phyloP scores from a whole-genome alignment of 768 basidiomycete genomes.

The Russula ochroleuca region DNA sequence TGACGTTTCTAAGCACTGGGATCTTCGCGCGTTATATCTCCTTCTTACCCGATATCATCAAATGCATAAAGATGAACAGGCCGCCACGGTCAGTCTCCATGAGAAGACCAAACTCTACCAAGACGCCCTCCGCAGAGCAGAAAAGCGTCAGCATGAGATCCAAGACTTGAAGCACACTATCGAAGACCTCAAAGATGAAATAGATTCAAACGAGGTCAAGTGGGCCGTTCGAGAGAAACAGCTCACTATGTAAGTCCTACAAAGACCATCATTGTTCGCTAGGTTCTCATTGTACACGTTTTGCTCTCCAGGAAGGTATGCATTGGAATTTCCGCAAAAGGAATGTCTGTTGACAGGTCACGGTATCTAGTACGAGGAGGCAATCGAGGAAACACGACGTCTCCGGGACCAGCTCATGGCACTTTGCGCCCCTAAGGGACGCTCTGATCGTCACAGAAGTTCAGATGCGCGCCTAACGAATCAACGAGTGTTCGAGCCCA shows the following conservation, averaged over 20 bases:
- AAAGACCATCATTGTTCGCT: background rate
- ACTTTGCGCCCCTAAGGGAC: slow-evolving; percentile 17
- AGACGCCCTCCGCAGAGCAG: slow-evolving; percentile 20
- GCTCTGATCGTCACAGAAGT: slow-evolving; percentile 21
- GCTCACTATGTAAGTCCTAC: slow-evolving; percentile 15
- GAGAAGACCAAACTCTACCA: slow-evolving; percentile 24
- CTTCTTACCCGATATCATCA: slow-evolving; percentile 26
- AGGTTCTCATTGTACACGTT: slow-evolving; percentile 7
- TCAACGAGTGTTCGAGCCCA: slow-evolving; percentile 22
- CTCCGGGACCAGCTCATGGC: slow-evolving; percentile 23
- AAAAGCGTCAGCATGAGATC: slow-evolving; percentile 18
- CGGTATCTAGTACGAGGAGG: slow-evolving; percentile 24
- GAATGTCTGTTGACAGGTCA: slow-evolving; percentile 5
- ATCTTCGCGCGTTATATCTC: slow-evolving; percentile 27
- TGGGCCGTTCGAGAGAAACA: slow-evolving; percentile 22
- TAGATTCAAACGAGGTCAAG: slow-evolving; percentile 18
- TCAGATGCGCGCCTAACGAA: slow-evolving; percentile 8
- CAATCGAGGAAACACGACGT: slow-evolving; percentile 24
- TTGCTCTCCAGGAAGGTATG: slow-evolving; percentile 24
- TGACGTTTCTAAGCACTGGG: slow-evolving; percentile 25
- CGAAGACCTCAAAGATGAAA: slow-evolving; percentile 21
- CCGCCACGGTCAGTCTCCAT: slow-evolving; percentile 21
- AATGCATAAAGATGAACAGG: slow-evolving; percentile 28
- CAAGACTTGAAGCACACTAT: slow-evolving; percentile 13
- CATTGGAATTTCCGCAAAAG: background rate